phyloP scores from a whole-genome alignment of 1,284 basidiomycete species.

The Gymnopus androsaceus region DNA sequence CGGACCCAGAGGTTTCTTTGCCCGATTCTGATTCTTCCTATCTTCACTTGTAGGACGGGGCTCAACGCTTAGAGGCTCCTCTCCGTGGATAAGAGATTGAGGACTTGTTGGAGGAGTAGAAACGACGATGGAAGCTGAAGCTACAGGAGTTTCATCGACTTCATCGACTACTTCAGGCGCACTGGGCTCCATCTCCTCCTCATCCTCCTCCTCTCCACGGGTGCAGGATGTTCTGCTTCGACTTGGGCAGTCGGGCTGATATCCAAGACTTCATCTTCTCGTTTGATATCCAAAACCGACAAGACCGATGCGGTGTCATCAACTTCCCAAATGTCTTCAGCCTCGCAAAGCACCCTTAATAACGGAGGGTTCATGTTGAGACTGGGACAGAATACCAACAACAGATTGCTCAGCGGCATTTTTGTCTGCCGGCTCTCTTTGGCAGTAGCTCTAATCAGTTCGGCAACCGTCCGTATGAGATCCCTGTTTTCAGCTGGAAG shows the following conservation, averaged over 20 bases:
- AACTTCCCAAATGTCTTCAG: conserved; percentile 61
- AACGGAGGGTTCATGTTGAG: conserved; percentile 78
- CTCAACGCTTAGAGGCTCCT: not conserved
- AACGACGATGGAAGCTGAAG: not conserved
- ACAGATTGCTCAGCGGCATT: conserved; percentile 82
- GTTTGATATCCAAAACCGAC: conserved; percentile 41
- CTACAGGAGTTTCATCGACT: not conserved
- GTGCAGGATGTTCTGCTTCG: not conserved
- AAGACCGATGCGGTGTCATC: not conserved
- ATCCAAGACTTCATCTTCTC: conserved; percentile 41
- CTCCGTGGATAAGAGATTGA: not conserved
- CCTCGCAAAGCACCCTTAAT: conserved; percentile 72
- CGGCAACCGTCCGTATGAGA: conserved; percentile 69
- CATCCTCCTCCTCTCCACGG: not conserved
- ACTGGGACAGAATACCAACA: conserved; percentile 81
- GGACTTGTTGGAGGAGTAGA: not conserved
- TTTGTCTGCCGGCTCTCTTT: conserved; percentile 67
- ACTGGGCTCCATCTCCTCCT: too few relatives aligned
- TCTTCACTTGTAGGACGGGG: conserved; percentile 4
- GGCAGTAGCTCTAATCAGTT: conserved; percentile 72
- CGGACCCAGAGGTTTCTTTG: conserved; percentile 17
- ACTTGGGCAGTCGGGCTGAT: conserved; percentile 17
- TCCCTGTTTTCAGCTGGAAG: conserved; percentile 75
- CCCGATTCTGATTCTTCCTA: conserved; percentile 3
- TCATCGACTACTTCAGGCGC: too few relatives aligned